Base-by-base conservation (phyloP, 2,329 filamentous ascomycete genomes). In the Fusarium temperatum region DNA sequence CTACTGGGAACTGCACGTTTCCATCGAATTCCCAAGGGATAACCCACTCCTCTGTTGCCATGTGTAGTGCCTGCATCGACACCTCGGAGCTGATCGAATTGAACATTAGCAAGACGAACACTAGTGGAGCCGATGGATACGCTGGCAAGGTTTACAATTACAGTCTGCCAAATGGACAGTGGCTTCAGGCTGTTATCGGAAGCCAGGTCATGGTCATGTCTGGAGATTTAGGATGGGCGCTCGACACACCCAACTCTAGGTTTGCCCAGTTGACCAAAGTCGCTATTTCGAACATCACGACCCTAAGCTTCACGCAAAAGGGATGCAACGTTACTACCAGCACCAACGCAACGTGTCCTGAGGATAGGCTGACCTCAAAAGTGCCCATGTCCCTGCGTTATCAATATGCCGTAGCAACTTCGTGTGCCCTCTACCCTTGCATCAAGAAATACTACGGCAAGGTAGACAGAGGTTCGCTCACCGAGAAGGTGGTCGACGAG, bases 1-100 rank as follows among this genome's bases (percentile, higher is more conserved):
- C 64, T 2, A 66, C 50, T 17, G 64, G 64, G 11, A 66, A 66
- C 24, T 66, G 64, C 20, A 66, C 64, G 3, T 66, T 66, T 13
- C 4, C 32, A 4, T 24, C 35, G 3, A 58, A 24, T 2, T 66
- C 64, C 0, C 26, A 50, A 28, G 64, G 64, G 2, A 28, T 66
- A 12, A 66, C 62, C 1, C 64, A 66, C 13, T 41, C 64, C 10
- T 66, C 62, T 2, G 13, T 66, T 4, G 64, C 42, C 15, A 66
- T 66, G 44, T 66, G 64, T 5, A 66, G 62, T 24, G n/a, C 61
- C 2, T 66, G 64, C 9, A 32, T 66, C 1, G 62, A 66, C 13
- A 66, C 44, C 9, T 24, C 62, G 6, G 44, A 35, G 14, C n/a
- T 66, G 4, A 66, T 66, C 32, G 26, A 44, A 20, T 1, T 66